phyloP scores from a whole-genome alignment of 331 rosid species.

The Arachis monticola region DNA sequence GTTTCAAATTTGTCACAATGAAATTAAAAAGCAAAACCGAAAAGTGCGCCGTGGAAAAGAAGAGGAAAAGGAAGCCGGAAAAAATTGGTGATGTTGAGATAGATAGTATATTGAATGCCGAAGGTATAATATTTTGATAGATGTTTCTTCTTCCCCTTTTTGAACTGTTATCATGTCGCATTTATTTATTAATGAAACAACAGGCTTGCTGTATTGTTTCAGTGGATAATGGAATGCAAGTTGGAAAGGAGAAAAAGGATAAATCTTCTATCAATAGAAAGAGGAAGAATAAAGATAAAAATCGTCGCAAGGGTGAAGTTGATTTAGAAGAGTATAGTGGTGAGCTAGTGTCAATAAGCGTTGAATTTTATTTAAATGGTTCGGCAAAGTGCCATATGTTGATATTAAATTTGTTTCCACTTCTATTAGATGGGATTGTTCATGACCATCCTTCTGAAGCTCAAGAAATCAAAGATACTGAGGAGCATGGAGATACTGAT shows the following conservation, averaged over 20 bases:
- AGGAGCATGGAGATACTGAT: conserved; percentile 20
- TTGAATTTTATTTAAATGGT: background rate
- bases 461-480: conserved; percentile 15
- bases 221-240: conserved; percentile 8
- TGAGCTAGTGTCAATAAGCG: conserved; percentile 18
- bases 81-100: conserved; percentile 6
- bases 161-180: background rate
- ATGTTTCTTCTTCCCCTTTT: background rate
- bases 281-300: conserved; percentile 19
- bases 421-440: conserved; percentile 22
- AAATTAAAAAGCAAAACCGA: conserved; percentile 18
- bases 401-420: background rate
- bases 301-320: conserved; percentile 18
- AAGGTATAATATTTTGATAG: conserved; percentile 12
- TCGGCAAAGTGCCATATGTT: background rate
- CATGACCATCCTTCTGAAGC: conserved; percentile 2
- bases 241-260: conserved; percentile 15
- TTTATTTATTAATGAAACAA: background rate
- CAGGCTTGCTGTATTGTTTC: background rate
- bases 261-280: conserved; percentile 9
- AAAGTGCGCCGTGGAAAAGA: background rate
- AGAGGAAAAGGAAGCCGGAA: conserved; percentile 18
- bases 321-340: conserved; percentile 20
- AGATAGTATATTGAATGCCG: background rate
- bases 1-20: conserved; percentile 11